phyloP scores from a whole-genome alignment of 1,139 yeast genomes.

The Debaryomyces psychrophilus region DNA sequence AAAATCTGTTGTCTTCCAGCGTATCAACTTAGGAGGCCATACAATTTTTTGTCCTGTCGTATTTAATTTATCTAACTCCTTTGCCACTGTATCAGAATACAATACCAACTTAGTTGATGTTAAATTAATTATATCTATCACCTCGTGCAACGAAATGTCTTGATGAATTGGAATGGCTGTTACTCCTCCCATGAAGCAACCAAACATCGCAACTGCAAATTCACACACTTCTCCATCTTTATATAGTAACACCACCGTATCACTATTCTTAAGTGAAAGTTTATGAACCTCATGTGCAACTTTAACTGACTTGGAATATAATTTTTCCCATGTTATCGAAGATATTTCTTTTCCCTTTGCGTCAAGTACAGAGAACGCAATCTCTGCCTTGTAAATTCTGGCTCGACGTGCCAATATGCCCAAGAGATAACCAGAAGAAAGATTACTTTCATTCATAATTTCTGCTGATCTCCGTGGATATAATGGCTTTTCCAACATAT shows the following conservation, averaged over 20 bases:
- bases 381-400: slow-evolving; percentile 61
- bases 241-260: slow-evolving; percentile 81
- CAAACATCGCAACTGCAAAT: slow-evolving; percentile 82
- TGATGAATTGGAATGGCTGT: slow-evolving; percentile 93
- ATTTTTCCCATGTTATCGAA: slow-evolving; percentile 86
- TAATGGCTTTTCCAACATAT: slow-evolving; percentile 56
- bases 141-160: slow-evolving; percentile 66
- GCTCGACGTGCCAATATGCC: slow-evolving; percentile 77
- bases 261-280: slow-evolving; percentile 70
- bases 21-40: slow-evolving; percentile 52
- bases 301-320: slow-evolving; percentile 80
- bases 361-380: slow-evolving; percentile 75
- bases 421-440: slow-evolving; percentile 60
- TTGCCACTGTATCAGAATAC: slow-evolving; percentile 77
- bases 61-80: slow-evolving; percentile 63
- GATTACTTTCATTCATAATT: slow-evolving; percentile 23
- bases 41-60: slow-evolving; percentile 38
- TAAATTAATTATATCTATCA: slow-evolving; percentile 67
- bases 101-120: slow-evolving; percentile 81
- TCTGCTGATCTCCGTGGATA: slow-evolving; percentile 56
- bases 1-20: slow-evolving; percentile 89
- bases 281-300: slow-evolving; percentile 86
- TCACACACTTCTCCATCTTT: slow-evolving; percentile 85
- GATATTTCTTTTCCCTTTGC: slow-evolving; percentile 78
- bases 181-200: slow-evolving; percentile 91